Percentiles rank a stretch among this genome's conserved stretches.
These are phyloP conservation scores for Agrostemma githago DNA, from an alignment of 148 eudicot species.

Conservation along the genomic window DNA sequence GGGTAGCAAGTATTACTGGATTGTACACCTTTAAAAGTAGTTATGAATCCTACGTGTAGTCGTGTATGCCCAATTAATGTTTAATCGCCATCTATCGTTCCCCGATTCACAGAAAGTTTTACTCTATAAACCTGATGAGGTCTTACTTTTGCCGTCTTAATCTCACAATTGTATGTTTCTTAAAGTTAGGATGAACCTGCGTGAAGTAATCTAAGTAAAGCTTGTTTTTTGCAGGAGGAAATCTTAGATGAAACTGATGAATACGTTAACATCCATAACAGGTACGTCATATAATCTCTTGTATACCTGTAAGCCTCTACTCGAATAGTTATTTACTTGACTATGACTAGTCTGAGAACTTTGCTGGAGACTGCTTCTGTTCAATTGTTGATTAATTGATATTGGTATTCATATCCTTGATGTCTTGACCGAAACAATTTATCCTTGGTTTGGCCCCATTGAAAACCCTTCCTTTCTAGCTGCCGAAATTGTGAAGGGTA, in stretches of 20 bases:
- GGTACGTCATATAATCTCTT: slow-evolving; percentile 35
- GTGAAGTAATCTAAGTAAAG: slow-evolving; percentile 13
- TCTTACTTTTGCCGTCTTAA: background rate
- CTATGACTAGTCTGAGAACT: background rate
- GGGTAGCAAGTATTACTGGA: no score
- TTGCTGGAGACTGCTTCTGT: background rate
- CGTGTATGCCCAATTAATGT: background rate
- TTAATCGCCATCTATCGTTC: background rate
- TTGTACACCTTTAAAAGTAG: no score
- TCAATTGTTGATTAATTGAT: background rate
- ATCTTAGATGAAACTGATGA: slow-evolving; percentile 97
- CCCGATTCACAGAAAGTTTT: background rate
- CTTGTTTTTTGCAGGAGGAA: slow-evolving; percentile 63
- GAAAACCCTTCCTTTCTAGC: background rate
- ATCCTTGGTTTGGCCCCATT: background rate
- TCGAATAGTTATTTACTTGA: background rate
- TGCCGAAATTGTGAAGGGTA: background rate
- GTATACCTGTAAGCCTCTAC: background rate
- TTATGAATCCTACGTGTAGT: background rate
- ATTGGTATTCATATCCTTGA: background rate
- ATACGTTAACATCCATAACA: slow-evolving; percentile 93
- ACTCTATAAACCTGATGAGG: background rate
- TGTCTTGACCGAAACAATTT: background rate
- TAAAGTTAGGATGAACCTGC: background rate
- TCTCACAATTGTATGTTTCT: background rate